Evolutionary conservation across 2,329 filamentous ascomycete species (phyloP), one percentile per base, ranked within the genome.

Genomic region (Stachybotrys elegans): DNA sequence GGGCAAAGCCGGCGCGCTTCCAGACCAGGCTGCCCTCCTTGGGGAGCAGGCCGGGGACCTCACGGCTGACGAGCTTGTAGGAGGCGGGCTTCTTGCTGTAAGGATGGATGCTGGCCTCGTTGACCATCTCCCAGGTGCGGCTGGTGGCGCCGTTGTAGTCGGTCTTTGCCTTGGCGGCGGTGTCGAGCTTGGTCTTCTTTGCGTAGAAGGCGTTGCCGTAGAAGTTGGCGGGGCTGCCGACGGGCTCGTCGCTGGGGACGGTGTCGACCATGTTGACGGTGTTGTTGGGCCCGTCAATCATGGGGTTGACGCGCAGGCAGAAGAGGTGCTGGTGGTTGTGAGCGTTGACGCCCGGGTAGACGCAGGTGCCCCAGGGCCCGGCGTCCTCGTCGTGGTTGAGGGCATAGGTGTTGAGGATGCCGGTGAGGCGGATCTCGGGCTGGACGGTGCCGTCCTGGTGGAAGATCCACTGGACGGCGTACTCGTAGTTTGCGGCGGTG

Each of bases 251-350:
- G 0, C 84, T 84, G 1, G 76, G 72, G 1, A 81, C 75, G 1
- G 88, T 85, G 54, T 96, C 91, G 12, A 85, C 83, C 67, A 91
- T 81, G 71, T 89, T 92, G 47, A 95, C 75, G 0, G 89, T 91
- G 63, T 96, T 96, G 50, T 83, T 76, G 1, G 84, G 79, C 0
- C 91, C 91, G 59, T 95, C 91, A 44, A 96, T 79, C 58, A 92
- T 93, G 23, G 90, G 80, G 61, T 96, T 87, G 35, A 95, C 72
- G 34, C 91, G 87, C 35, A 96, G 71, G 60, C 89, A 95, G 78
- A 96, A 96, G 23, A 96, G 76, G 64, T 96, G 91, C 66, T 96
- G 90, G 65, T 96, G 91, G 70, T 95, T 95, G 69, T 95, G 91
- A 1, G 91, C 91, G 58, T 95, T 95, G 58, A 95, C 89, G 32